Evolutionary conservation across 2,329 filamentous ascomycete species (phyloP), one percentile per base, ranked within the genome.

Genomic region (Aureobasidium sp.): DNA sequence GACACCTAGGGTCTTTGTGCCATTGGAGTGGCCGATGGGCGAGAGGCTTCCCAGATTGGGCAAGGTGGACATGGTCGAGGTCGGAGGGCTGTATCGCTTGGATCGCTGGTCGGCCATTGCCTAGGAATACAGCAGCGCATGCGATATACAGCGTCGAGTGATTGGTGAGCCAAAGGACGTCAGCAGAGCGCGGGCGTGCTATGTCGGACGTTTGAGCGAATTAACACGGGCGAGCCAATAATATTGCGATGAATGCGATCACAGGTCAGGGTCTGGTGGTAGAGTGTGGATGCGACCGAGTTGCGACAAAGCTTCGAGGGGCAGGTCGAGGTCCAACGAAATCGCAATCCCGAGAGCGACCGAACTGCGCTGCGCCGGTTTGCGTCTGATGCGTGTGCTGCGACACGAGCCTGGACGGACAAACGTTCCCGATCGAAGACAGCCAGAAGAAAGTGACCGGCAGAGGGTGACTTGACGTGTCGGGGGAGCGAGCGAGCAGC

Each of bases 21-120:
- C 55, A 23, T 38, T 47, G 21, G 29, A n/a, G 6, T 35, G 40
- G 31, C 29, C 31, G 15, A 40, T 38, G 8, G 55, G 55, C 23
- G 55, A 58, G 15, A 58, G 31, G 13, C 33, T 58, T 2, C 42
- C 42, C 3, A 58, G 6, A 6, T 40, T 58, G 31, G 42, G 42
- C 31, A 57, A 21, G 17, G 45, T 49, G 33, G 31, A 38, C 43
- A 49, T 27, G 19, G 31, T 58, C 25, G 43, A 58, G 11, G 55
- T 31, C 23, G 49, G 47, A 37, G 53, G 54, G 17, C 55, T 58
- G 33, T 49, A 58, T 49, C 55, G 38, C 17, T 19, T 49, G 23
- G 55, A 17, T 40, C 55, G 55, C 31, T 19, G 45, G 10, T 58
- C 55, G 55, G 55, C 43, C 55, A 58, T 58, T 47, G 55, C 33